Base-by-base conservation (phyloP, 2,329 filamentous ascomycete genomes). In the Pseudogymnoascus sp. region DNA sequence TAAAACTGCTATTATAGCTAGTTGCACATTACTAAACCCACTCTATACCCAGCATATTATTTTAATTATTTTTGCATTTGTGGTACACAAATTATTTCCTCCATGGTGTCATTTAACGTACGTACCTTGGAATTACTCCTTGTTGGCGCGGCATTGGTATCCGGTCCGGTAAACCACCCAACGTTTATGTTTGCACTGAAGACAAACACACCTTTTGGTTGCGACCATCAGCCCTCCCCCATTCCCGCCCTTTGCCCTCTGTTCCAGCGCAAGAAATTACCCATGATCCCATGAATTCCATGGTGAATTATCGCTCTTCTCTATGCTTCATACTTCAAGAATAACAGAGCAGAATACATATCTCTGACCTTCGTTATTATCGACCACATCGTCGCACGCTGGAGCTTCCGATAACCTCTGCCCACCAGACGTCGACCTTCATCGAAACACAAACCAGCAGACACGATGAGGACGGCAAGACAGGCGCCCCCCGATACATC, bases 401-500 rank as follows among this genome's bases (percentile, higher is more conserved):
- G 48, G 29, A 33, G 48, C 48, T 55, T 27, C 27, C 48, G 48
- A 33, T 55, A 55, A 33, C 48, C 48, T 55, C 48, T 55, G 48
- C 48, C 48, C 48, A 13, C 48, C n/a, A 33, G 48, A 55, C 48
- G 48, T 55, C 27, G 48, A 17, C 48, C 48, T 13, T 55, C 48
- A 33, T 55, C 48, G 48, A 55, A 33, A 33, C 48, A 55, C 48
- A 55, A 36, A 55, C 48, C 4, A 55, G 59, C 63, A 51, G 62
- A 58, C 64, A 70, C 65, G 13, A 74, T 74, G 72, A 74, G 71
- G 67, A 71, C 71, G 12, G 65, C 68, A 64, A 72, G 72, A 66
- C 66, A 65, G 62, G 59, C 63, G 21, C 64, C 68, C 59, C 62
- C 68, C 27, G 71, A 73, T 61, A 62, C 66, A 61, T 66, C 67